Evolutionary conservation across 2,329 filamentous ascomycete species (phyloP).

Genomic region (Hypomyces rosellus): DNA sequence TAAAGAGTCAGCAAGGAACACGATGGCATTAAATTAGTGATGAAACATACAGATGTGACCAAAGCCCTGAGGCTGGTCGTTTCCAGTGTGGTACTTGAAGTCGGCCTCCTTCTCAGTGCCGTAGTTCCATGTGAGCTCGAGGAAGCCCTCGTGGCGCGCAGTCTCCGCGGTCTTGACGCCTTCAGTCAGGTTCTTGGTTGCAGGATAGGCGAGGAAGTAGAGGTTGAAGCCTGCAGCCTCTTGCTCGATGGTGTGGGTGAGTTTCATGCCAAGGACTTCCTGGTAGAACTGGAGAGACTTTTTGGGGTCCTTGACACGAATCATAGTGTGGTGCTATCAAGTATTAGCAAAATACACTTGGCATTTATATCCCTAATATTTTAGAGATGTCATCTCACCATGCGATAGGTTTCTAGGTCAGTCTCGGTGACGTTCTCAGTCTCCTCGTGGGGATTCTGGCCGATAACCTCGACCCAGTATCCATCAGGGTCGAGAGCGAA

Average conservation of each 20-base stretch:
- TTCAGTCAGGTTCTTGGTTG: constrained; percentile 45
- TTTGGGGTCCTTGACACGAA: constrained; percentile 79
- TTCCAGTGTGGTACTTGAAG: constrained; percentile 90
- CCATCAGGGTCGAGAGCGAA: constrained; percentile 85
- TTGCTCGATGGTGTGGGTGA: constrained; percentile 67
- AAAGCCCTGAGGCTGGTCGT: constrained; percentile 85
- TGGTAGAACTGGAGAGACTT: constrained; percentile 74
- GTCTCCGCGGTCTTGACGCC: constrained; percentile 53
- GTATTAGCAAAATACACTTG: background rate
- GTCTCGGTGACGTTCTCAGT: constrained; percentile 68
- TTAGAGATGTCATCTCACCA: constrained; percentile 34
- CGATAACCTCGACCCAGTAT: constrained; percentile 81
- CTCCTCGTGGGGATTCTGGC: constrained; percentile 63
- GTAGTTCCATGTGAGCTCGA: constrained; percentile 85
- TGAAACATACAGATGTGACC: constrained; percentile 72
- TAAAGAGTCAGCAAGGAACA: constrained; percentile 15
- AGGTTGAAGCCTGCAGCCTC: constrained; percentile 72
- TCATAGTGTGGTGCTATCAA: constrained; percentile 78
- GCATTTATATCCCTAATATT: background rate
- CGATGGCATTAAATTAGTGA: background rate
- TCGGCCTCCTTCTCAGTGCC: constrained; percentile 77
- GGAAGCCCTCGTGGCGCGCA: constrained; percentile 69
- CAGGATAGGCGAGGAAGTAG: constrained; percentile 84
- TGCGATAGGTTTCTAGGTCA: constrained; percentile 67
- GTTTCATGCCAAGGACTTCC: constrained; percentile 81